Base-by-base conservation (phyloP, 2,329 filamentous ascomycete genomes). In the Parafenestella ontariensis region DNA sequence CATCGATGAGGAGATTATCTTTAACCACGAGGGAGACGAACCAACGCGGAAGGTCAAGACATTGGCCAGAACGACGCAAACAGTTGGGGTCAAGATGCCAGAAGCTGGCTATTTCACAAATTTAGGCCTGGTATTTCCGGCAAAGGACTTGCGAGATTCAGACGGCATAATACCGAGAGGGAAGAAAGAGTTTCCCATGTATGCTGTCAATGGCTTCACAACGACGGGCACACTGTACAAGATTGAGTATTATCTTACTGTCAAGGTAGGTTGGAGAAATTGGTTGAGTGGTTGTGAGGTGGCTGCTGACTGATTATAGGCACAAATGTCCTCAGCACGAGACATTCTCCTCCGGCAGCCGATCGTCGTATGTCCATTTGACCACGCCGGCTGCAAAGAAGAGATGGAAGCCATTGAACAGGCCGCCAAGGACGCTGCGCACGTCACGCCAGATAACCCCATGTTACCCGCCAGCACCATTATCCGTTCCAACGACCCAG, bases 401-500 rank as follows among this genome's bases (percentile, higher is more conserved):
- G 95, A 98, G 78, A 97, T 99, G 92, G 93, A 96, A 68, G 93
- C 93, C 33, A 98, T 99, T 60, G 93, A 97, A 72, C 92, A 96
- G 77, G 91, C 95, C 0, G 95, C 95, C 39, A 94, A 93, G 76
- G 94, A 98, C 66, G 94, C 95, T 1, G 89, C 91, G 15, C 87
- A 90, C 58, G 89, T 98, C 56, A 92, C 94, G 64, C 89, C 89
- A 0, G 91, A 96, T 58, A 95, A 95, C 66, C 95, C 93, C 0
- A 93, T 96, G 88, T 78, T 97, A n/a, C 93, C 95, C 0, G 89
- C 93, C 1, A 87, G 89, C 58, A 88, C 85, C 7, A 95, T 99
- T 59, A 86, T 98, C 53, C 83, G 90, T 46, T 87, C 91, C 5
- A 88, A 85, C 56, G 93, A 98, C 71, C 87, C 81, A 29, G 81